Evolutionary conservation across 2,329 filamentous ascomycete genomes (phyloP).

Genomic region (Pseudogymnoascus verrucosus): DNA sequence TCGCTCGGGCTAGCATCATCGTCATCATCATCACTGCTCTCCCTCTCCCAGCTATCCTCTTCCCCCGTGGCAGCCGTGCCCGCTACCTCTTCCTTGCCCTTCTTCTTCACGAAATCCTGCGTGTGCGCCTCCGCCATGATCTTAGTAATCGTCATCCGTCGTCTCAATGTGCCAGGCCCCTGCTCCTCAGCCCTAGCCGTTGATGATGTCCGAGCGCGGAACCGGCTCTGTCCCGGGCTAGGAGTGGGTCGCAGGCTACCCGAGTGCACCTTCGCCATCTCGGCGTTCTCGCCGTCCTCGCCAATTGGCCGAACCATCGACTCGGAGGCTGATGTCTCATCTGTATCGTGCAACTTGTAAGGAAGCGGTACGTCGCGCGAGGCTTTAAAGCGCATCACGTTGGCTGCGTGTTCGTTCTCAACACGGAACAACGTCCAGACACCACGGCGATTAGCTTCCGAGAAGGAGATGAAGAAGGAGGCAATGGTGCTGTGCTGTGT

Average conservation of each 20-base stretch:
- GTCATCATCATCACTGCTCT: constrained; percentile 7
- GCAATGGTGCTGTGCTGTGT: constrained; percentile 75
- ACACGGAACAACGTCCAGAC: constrained; percentile 92
- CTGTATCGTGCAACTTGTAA: constrained; percentile 50
- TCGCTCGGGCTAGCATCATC: constrained; percentile 8
- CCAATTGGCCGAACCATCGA: not conserved
- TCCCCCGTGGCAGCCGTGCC: not conserved
- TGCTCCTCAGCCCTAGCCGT: constrained; percentile 3
- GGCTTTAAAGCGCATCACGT: constrained; percentile 84
- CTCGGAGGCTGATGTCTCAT: not conserved
- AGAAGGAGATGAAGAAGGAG: constrained; percentile 69
- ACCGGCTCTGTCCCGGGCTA: constrained; percentile 33
- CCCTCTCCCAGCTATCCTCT: not conserved
- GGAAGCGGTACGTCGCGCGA: constrained; percentile 80
- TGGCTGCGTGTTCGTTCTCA: constrained; percentile 94
- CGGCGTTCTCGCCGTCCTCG: not conserved
- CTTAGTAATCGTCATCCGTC: constrained; percentile 43
- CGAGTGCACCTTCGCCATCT: not conserved
- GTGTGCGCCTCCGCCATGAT: constrained; percentile 79
- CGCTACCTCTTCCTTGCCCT: constrained; percentile 28
- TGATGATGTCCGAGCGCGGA: constrained; percentile 21
- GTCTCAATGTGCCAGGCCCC: constrained; percentile 10
- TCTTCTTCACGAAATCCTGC: constrained; percentile 84
- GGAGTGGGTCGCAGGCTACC: constrained; percentile 25
- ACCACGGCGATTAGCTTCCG: constrained; percentile 75